Base-by-base conservation (phyloP, 805 yeast genomes). In the Suhomyces sp. region DNA sequence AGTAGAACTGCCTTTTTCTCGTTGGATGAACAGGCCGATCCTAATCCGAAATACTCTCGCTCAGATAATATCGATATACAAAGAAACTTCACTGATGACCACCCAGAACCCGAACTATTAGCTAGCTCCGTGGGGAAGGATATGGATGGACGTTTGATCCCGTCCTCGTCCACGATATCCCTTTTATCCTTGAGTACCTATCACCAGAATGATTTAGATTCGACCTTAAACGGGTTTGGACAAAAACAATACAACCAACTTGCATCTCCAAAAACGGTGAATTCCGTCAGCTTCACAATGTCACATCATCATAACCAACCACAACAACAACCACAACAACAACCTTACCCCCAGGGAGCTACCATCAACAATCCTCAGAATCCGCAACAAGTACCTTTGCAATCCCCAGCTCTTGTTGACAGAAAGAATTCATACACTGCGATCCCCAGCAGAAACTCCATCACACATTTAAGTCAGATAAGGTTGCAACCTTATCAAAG, bases 81-180 rank as follows among this genome's bases (percentile, higher is more conserved):
- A 13, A 25, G 30, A 9, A 21, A 31, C 19, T 42, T 28, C 28
- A 36, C 54, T 6, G 58, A 56, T 29, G 71, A 63, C 16, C 74
- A 68, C 39, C 74, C 73, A 4, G 74, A 68, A 35, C 74, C 74
- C 1, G 62, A 60, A 37, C 48, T 68, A 18, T 47, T 67, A 23
- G 72, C 74, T 1, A 62, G 66, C 8, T 63, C 71, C 0, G 72
- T 65, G 4, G 72, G 71, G 3, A 60, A 60, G 27, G 70, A 68
- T 28, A 48, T 53, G 15, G 63, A 60, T 19, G 74, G 72, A 3
- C 46, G 63, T 18, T 38, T 68, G 29, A 61, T 68, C 16, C 72
- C 72, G 8, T 62, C 69, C n/a, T 58, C 69, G 6, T 65, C 70
- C 13, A 58, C 68, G 9, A 68, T 68, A 4, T 63, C 70, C 16